These are phyloP conservation scores for Cicer arietinum DNA, from an alignment of 306 rosid genomes.

Conservation along the genomic window DNA sequence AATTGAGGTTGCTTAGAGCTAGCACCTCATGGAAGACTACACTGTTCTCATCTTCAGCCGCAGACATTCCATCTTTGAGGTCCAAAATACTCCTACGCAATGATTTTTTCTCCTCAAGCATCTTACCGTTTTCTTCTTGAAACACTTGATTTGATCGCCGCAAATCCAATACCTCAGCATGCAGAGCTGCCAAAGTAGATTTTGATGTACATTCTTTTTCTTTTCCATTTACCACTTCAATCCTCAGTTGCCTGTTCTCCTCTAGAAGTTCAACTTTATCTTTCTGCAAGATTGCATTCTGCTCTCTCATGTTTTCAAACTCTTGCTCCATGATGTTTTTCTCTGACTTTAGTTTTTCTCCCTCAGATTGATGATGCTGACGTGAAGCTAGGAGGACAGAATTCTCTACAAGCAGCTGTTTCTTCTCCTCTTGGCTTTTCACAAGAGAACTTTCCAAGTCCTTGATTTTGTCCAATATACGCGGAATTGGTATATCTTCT, in stretches of 20 bases:
- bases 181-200: conserved; percentile 50
- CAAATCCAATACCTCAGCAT: conserved; percentile 57
- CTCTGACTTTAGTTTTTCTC: conserved; percentile 55
- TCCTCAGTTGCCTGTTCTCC: conserved; percentile 56
- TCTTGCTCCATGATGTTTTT: conserved; percentile 61
- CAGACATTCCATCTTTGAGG: conserved; percentile 56
- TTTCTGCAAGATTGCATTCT: conserved; percentile 52
- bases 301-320: conserved; percentile 55
- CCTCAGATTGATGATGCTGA: conserved; percentile 58
- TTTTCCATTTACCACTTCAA: conserved; percentile 60
- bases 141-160: conserved; percentile 50
- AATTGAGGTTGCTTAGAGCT: conserved; percentile 58
- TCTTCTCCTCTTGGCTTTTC: conserved; percentile 69
- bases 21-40: conserved; percentile 61
- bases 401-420: conserved; percentile 69
- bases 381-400: conserved; percentile 69
- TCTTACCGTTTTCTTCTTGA: conserved; percentile 62
- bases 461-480: conserved; percentile 66
- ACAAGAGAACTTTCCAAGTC: conserved; percentile 62
- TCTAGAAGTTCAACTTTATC: conserved; percentile 66
- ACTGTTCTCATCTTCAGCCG: conserved; percentile 63
- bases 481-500: conserved; percentile 57
- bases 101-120: conserved; percentile 67
- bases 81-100: conserved; percentile 56
- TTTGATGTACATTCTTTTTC: conserved; percentile 58